Percentiles rank a stretch among this genome's conserved stretches.
These are phyloP conservation scores for Carex arenaria DNA, from an alignment of 202 grass and related monocot species.

Conservation along the genomic window DNA sequence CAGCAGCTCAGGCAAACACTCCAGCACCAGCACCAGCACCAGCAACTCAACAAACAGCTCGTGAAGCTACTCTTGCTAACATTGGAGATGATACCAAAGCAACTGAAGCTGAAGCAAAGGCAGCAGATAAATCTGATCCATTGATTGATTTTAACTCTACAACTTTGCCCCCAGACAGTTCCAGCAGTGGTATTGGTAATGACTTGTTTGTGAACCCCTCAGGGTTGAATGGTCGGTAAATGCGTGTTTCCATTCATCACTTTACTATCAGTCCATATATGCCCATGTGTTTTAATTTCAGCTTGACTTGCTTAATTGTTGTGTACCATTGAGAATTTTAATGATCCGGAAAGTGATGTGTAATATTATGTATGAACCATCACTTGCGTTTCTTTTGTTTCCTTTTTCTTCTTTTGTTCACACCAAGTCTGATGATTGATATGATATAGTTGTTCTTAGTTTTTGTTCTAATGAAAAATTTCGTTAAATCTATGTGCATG, in stretches of 20 bases:
- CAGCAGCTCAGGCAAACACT: not conserved
- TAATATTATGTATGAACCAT: constrained; percentile 12
- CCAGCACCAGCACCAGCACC: not conserved
- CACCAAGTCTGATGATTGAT: not conserved
- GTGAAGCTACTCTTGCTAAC: not conserved
- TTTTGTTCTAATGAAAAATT: not conserved
- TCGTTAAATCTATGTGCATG: not conserved
- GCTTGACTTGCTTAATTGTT: not conserved
- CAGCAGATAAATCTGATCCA: not conserved
- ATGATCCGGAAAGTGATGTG: not conserved
- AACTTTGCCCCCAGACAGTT: constrained; percentile 22
- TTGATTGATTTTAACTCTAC: not conserved
- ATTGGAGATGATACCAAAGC: not conserved
- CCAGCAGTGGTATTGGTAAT: constrained; percentile 35
- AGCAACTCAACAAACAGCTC: not conserved
- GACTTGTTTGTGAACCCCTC: constrained; percentile 70
- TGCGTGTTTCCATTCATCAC: not conserved
- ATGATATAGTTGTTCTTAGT: not conserved
- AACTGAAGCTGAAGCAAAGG: not conserved
- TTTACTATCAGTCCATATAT: not conserved
- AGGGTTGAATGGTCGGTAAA: constrained; percentile 62
- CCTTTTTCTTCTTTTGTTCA: not conserved
- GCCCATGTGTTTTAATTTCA: not conserved
- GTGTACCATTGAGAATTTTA: not conserved
- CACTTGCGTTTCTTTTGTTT: not conserved